Evolutionary conservation across 2,329 filamentous ascomycete species (phyloP).

Genomic region (Aspergillus sp.): DNA sequence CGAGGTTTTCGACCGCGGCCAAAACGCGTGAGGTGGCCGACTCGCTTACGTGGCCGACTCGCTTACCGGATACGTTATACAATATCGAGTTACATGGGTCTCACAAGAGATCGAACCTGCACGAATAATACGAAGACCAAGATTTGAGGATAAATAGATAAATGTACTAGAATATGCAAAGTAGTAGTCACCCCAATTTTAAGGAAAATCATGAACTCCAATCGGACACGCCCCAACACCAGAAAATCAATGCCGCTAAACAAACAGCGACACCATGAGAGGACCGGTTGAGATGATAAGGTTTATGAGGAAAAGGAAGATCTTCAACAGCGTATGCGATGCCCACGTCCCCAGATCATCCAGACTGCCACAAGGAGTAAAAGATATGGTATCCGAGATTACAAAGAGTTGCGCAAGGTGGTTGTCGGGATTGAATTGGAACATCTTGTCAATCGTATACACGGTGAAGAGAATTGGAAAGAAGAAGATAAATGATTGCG

Average conservation of each 20-base stretch:
- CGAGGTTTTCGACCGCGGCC: too few relatives aligned
- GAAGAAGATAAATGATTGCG: not conserved
- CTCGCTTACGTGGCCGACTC: too few relatives aligned
- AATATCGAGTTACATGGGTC: too few relatives aligned
- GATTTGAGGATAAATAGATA: not conserved
- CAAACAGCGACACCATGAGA: not conserved
- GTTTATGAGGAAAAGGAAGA: not conserved
- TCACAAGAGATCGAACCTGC: too few relatives aligned
- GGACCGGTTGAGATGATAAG: not conserved
- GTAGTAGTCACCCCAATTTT: not conserved
- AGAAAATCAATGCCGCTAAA: not conserved
- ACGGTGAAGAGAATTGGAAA: not conserved
- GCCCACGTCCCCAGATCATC: not conserved
- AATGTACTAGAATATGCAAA: not conserved
- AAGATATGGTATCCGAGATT: not conserved
- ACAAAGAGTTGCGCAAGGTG: not conserved
- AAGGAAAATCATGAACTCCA: not conserved
- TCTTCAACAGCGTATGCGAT: not conserved
- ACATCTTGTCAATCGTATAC: not conserved
- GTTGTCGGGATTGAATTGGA: not conserved
- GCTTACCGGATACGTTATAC: too few relatives aligned
- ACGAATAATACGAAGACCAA: too few relatives aligned
- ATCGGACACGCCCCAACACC: not conserved
- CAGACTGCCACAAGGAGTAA: not conserved
- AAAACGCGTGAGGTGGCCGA: too few relatives aligned